Conservation (phyloP, 2,329 filamentous ascomycete species). For the Mollisia scopiformis region DNA sequence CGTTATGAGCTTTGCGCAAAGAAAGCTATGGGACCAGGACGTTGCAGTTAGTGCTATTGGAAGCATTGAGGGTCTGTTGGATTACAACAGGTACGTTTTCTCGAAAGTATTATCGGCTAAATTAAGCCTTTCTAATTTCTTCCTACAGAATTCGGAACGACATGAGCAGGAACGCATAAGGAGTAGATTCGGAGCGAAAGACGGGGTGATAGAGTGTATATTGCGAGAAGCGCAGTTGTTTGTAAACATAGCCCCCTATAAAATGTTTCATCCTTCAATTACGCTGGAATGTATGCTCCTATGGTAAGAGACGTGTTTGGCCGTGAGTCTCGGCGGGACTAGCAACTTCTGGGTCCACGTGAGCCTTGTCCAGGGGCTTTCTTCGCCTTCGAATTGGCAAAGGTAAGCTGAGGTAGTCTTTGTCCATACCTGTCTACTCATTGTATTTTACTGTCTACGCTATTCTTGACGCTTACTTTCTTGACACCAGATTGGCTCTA, state of each 20-base stretch:
- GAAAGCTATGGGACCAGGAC: constrained; percentile 97
- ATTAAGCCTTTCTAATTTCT: too few species aligned
- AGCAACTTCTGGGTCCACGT: too few species aligned
- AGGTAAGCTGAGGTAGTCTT: too few species aligned
- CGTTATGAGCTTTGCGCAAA: constrained; percentile 94
- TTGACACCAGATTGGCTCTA: too few species aligned
- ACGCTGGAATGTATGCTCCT: too few species aligned
- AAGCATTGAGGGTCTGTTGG: constrained; percentile 79
- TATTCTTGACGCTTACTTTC: too few species aligned
- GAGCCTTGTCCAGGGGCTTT: too few species aligned
- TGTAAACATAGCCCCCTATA: constrained; percentile 37
- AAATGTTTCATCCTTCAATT: constrained; percentile 17
- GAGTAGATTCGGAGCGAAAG: constrained; percentile 20
- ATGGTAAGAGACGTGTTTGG: too few species aligned
- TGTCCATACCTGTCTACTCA: too few species aligned
- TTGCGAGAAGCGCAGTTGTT: constrained; percentile 34
- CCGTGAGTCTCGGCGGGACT: too few species aligned
- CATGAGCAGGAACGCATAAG: constrained; percentile 75
- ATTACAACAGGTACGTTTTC: constrained; percentile 61
- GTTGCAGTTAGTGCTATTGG: constrained; percentile 92
- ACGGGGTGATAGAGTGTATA: constrained; percentile 37
- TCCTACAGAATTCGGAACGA: constrained; percentile 74
- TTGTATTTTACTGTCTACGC: too few species aligned
- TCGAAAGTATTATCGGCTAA: background rate
- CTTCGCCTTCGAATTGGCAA: too few species aligned